Conservation (phyloP, 768 basidiomycete species). For the Ramaria rubella region DNA sequence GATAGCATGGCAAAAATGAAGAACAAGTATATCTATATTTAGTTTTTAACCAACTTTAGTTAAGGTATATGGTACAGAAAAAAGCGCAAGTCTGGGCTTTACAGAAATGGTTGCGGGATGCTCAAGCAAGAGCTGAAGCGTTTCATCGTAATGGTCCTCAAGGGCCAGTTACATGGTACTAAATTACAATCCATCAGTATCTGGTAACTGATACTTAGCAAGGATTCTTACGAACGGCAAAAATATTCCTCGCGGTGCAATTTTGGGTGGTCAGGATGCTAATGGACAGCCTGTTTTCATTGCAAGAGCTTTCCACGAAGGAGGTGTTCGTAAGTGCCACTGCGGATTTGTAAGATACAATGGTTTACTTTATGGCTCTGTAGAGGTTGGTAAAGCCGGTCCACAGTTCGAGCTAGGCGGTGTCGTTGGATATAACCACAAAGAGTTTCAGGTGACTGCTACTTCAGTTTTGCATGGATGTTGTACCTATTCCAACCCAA, state of each 20-base stretch:
- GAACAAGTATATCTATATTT: constrained; percentile 45
- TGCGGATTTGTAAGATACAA: neutral
- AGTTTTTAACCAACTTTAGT: neutral
- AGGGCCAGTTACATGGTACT: constrained; percentile 49
- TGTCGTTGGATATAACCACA: constrained; percentile 52
- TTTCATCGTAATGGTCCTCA: constrained; percentile 39
- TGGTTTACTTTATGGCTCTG: neutral
- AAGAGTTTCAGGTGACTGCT: constrained; percentile 49
- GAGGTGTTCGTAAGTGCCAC: constrained; percentile 42
- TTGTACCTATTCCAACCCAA: neutral
- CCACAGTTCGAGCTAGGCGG: constrained; percentile 51
- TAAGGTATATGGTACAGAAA: constrained; percentile 30
- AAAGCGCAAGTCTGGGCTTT: constrained; percentile 44
- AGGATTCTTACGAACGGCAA: constrained; percentile 47
- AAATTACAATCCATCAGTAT: neutral
- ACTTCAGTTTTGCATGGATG: neutral
- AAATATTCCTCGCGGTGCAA: constrained; percentile 51
- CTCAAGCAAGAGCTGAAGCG: constrained; percentile 44
- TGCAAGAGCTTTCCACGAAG: constrained; percentile 51
- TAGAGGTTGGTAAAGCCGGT: constrained; percentile 66
- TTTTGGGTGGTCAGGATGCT: constrained; percentile 51
- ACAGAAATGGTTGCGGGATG: constrained; percentile 50
- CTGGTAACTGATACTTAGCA: neutral
- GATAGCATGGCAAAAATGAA: constrained; percentile 43
- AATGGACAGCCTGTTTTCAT: constrained; percentile 48